A percentile compares a stretch with the other conserved stretches of the same genome.
phyloP scores from a whole-genome alignment of 345 rosid genomes.

The Aquilaria yunnanensis region DNA sequence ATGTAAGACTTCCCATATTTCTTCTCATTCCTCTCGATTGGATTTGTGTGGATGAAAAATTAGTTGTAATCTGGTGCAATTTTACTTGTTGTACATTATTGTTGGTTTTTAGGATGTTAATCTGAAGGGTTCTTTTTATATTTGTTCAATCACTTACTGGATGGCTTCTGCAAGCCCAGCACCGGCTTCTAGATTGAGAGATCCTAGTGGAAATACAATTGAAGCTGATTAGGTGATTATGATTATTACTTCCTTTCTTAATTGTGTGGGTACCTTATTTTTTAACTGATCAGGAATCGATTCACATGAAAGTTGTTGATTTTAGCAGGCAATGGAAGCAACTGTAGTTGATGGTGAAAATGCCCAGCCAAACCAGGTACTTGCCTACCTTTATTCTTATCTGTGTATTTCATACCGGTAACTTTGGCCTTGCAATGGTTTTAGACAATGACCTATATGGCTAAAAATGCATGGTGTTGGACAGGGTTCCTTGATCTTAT shows the following conservation, averaged over 20 bases:
- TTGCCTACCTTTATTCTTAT: neutral
- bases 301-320: neutral
- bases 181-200: constrained; percentile 18
- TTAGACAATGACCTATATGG: constrained; percentile 11
- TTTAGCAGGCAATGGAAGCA: constrained; percentile 10
- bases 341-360: constrained; percentile 11
- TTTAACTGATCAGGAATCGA: neutral
- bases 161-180: constrained; percentile 26
- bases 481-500: constrained; percentile 1
- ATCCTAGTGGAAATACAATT: constrained; percentile 17
- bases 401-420: no score
- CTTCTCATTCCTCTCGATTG: no score
- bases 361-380: constrained; percentile 13
- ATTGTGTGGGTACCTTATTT: neutral
- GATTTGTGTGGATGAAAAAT: no score
- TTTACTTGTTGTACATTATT: no score
- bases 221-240: constrained; percentile 31
- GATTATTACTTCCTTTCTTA: constrained; percentile 5
- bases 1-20: no score
- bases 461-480: constrained; percentile 7
- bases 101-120: no score
- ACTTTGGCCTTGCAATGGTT: neutral
- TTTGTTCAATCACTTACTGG: no score
- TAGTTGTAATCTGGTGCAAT: no score
- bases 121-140: no score